Percentiles rank a stretch among this genome's conserved stretches.
Evolutionary conservation across 441 rosid species (phyloP).

Genomic region (Populus trichocarpa): DNA sequence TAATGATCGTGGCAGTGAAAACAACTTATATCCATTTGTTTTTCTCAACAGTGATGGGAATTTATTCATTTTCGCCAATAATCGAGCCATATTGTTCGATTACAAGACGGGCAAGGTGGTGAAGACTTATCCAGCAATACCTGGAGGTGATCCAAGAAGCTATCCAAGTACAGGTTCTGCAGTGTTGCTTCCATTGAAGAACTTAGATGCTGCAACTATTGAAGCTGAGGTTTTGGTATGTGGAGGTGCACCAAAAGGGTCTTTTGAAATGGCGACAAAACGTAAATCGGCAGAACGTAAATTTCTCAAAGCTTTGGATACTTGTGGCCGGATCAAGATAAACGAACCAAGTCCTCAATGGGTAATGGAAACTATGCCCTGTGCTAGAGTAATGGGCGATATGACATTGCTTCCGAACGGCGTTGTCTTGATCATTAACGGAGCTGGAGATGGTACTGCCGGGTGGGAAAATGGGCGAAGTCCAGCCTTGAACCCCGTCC

Average conservation of each 20-base stretch:
- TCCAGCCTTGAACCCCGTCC: conserved; percentile 50
- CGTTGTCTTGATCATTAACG: conserved; percentile 63
- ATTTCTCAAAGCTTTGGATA: conserved; percentile 48
- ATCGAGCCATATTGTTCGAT: conserved; percentile 58
- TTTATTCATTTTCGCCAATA: conserved; percentile 77
- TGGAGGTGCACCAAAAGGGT: conserved; percentile 70
- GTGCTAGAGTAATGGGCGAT: conserved; percentile 76
- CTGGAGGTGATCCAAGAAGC: conserved; percentile 59
- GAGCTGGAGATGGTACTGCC: conserved; percentile 60
- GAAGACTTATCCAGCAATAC: conserved; percentile 52
- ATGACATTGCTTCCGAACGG: conserved; percentile 73
- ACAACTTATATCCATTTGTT: conserved; percentile 81
- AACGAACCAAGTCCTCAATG: conserved; percentile 49
- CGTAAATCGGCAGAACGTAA: neutral
- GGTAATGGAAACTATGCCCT: conserved; percentile 77
- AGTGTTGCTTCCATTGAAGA: conserved; percentile 63
- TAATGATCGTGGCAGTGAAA: conserved; percentile 42
- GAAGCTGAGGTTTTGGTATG: conserved; percentile 75
- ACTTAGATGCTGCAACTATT: conserved; percentile 5
- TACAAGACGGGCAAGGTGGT: conserved; percentile 43
- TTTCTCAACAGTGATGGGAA: conserved; percentile 75
- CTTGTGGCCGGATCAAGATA: conserved; percentile 68
- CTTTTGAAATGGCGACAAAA: conserved; percentile 23
- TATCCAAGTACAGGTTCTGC: conserved; percentile 94
- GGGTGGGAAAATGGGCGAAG: conserved; percentile 66